Conservation (phyloP, 768 basidiomycete species). For the Pleurotus sapidus region DNA sequence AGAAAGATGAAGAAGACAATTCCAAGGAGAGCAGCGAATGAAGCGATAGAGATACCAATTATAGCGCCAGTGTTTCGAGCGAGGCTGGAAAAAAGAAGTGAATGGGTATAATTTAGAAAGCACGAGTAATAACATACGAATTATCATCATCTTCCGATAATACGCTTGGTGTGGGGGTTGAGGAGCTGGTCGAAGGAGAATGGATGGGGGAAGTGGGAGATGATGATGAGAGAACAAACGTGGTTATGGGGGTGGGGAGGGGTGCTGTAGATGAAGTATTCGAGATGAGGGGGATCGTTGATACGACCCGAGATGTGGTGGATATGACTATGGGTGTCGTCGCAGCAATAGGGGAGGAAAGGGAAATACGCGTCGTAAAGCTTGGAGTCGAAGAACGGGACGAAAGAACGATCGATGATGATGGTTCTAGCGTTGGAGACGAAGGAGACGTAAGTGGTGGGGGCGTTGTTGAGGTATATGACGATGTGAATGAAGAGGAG, state of each 20-base stretch:
- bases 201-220: neutral
- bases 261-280: neutral
- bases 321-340: neutral
- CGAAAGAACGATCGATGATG: neutral
- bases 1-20: neutral
- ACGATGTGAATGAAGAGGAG: neutral
- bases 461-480: neutral
- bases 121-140: neutral
- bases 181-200: neutral
- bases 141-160: neutral
- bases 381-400: neutral
- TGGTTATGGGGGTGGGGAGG: neutral
- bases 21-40: neutral
- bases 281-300: neutral
- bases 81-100: neutral
- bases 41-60: neutral
- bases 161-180: neutral
- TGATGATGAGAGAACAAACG: neutral
- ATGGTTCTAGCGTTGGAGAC: neutral
- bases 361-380: neutral
- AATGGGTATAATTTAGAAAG: neutral
- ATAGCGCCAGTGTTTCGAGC: constrained; percentile 1
- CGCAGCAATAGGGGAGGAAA: neutral
- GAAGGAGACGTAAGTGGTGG: neutral
- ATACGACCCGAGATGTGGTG: neutral